Percentiles rank a stretch among this genome's conserved stretches.
phyloP scores from a whole-genome alignment of 2,329 filamentous ascomycete species.

The Trichoderma afroharzianum region DNA sequence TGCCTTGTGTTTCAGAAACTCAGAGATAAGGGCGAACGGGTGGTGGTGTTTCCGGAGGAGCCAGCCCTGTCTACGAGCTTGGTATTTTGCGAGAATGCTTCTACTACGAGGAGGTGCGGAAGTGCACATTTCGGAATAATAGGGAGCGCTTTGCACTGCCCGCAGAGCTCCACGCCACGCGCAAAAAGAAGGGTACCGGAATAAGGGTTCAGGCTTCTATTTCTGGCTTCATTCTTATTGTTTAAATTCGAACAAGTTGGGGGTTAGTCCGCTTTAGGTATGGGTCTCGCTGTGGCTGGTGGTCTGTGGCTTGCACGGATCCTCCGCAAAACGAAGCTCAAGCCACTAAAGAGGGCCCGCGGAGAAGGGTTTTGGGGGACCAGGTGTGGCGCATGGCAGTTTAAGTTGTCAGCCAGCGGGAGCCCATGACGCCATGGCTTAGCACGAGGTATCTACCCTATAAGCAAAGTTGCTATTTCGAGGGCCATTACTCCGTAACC shows the following conservation, averaged over 20 bases:
- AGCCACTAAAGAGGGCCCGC: neutral
- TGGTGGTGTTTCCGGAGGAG: neutral
- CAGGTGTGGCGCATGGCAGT: neutral
- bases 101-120: neutral
- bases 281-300: neutral
- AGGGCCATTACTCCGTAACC: neutral
- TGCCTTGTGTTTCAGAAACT: neutral
- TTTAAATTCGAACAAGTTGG: neutral
- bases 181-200: neutral
- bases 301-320: neutral
- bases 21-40: neutral
- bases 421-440: conserved; percentile 8
- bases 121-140: neutral
- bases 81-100: neutral
- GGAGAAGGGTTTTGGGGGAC: neutral
- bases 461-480: neutral
- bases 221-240: neutral
- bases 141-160: neutral
- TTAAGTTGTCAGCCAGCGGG: neutral
- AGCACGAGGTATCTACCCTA: neutral
- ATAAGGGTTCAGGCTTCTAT: neutral
- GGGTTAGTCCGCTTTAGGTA: neutral
- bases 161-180: neutral
- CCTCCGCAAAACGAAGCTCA: neutral
- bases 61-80: neutral